Conservation (phyloP, 495 filamentous ascomycete genomes). For the Jackrogersella multiformis region DNA sequence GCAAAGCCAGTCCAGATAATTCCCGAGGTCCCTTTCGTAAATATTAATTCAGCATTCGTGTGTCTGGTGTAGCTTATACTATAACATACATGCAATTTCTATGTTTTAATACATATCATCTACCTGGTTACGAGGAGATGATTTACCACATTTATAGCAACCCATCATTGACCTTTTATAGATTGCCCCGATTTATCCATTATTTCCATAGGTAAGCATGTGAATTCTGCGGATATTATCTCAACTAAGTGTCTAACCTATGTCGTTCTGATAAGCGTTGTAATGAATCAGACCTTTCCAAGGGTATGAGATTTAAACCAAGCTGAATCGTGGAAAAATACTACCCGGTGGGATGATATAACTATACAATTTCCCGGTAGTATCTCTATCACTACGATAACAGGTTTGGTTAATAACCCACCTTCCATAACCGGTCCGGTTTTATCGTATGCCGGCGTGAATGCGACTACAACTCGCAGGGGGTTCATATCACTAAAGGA, state of each 20-base stretch:
- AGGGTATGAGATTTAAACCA: not conserved
- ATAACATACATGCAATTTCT: too few relatives aligned
- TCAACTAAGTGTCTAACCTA: not conserved
- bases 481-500: not conserved
- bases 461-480: slow-evolving; percentile 6
- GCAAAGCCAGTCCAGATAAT: too few relatives aligned
- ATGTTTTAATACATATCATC: too few relatives aligned
- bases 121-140: too few relatives aligned
- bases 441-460: slow-evolving; percentile 1
- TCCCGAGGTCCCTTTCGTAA: too few relatives aligned
- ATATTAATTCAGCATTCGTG: too few relatives aligned
- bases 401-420: slow-evolving; percentile 4
- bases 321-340: slow-evolving; percentile 37
- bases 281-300: not conserved
- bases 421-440: slow-evolving; percentile 28
- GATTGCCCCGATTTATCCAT: too few relatives aligned
- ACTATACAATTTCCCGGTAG: slow-evolving; percentile 1
- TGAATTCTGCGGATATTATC: not conserved
- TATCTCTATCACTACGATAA: not conserved
- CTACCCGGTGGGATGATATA: slow-evolving; percentile 25
- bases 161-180: too few relatives aligned
- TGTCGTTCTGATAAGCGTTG: not conserved
- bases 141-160: too few relatives aligned
- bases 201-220: too few relatives aligned
- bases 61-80: too few relatives aligned